Evolutionary conservation across 306 rosid species (phyloP).

Genomic region (Cajanus cajan): DNA sequence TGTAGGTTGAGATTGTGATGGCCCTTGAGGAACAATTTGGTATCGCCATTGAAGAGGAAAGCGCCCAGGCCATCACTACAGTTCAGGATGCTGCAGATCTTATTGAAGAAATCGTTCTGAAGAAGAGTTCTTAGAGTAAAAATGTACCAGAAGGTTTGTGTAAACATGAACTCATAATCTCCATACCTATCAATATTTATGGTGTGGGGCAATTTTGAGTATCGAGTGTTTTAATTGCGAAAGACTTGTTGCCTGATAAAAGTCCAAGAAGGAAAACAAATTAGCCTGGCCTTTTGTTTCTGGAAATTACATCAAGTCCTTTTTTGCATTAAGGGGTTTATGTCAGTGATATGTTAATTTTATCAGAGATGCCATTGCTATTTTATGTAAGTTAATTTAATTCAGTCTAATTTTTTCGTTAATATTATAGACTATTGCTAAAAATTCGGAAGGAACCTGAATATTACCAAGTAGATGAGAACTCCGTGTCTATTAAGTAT

Average conservation of each 20-base stretch:
- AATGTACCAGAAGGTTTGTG: not conserved
- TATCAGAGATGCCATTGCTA: not conserved
- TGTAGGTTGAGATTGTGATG: conserved; percentile 76
- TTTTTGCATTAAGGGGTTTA: not conserved
- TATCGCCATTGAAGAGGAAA: conserved; percentile 65
- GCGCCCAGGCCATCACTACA: conserved; percentile 62
- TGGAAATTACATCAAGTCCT: not conserved
- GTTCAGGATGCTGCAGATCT: conserved; percentile 74
- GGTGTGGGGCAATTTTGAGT: conserved; percentile 26
- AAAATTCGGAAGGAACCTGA: not conserved
- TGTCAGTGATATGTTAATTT: not conserved
- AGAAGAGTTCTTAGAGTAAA: conserved; percentile 35
- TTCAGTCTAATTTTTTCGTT: not conserved
- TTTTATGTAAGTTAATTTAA: not conserved
- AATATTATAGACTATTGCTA: not conserved
- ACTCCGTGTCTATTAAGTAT: no score
- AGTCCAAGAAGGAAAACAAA: conserved; percentile 6
- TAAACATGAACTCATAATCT: conserved; percentile 12
- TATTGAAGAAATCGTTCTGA: conserved; percentile 50
- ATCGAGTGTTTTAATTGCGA: conserved; percentile 19
- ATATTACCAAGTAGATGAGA: not conserved
- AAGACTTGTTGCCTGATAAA: not conserved
- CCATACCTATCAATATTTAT: not conserved
- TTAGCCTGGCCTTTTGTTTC: not conserved
- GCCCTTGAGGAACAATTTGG: conserved; percentile 74